A percentile compares a stretch with the other conserved stretches of the same genome.
phyloP scores from a whole-genome alignment of 116 monocot genomes.

The Posidonia oceanica region DNA sequence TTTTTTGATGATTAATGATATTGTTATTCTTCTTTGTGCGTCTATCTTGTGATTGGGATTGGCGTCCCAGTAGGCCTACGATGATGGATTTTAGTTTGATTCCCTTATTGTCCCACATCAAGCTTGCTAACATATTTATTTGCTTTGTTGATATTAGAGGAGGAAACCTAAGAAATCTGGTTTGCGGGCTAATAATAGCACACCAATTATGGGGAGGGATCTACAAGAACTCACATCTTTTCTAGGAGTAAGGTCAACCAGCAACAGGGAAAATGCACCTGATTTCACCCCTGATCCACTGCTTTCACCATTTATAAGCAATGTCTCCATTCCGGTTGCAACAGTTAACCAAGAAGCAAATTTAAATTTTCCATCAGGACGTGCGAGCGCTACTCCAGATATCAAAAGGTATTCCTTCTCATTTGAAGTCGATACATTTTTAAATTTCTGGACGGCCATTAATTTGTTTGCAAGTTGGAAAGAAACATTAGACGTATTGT shows the following conservation, averaged over 20 bases:
- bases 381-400: neutral
- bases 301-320: neutral
- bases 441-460: too few species aligned
- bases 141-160: neutral
- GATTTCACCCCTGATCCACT: slow-evolving; percentile 14
- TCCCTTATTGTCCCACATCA: too few species aligned
- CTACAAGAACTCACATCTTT: slow-evolving; percentile 19
- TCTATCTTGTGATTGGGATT: too few species aligned
- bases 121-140: too few species aligned
- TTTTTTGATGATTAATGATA: too few species aligned
- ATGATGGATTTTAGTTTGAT: too few species aligned
- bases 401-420: neutral
- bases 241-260: slow-evolving; percentile 6
- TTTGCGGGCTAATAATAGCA: slow-evolving; percentile 6
- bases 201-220: slow-evolving; percentile 6
- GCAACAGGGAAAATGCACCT: slow-evolving; percentile 1
- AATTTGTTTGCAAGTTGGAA: too few species aligned
- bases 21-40: too few species aligned
- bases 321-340: neutral
- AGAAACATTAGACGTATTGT: too few species aligned
- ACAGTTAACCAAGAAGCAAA: neutral
- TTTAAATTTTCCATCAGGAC: neutral
- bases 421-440: too few species aligned
- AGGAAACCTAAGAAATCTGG: neutral
- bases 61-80: too few species aligned